Percentiles rank a stretch among this genome's conserved stretches.
Evolutionary conservation across 2,329 filamentous ascomycete species (phyloP).

Genomic region (Blumeriella jaapii): DNA sequence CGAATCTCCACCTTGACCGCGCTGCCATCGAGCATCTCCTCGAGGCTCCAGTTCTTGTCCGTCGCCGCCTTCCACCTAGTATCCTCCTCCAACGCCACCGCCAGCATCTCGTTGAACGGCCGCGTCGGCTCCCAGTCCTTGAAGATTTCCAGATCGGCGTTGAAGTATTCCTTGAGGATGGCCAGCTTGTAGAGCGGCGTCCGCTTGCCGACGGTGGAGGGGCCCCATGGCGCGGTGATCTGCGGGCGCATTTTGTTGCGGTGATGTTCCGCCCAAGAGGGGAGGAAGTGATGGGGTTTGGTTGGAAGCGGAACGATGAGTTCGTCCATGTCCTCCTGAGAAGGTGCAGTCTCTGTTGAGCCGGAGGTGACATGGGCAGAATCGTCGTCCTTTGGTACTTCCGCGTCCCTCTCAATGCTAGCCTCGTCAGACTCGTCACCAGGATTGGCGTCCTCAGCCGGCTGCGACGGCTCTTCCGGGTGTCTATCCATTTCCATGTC

Average conservation of each 20-base stretch:
- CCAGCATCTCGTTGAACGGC: slow-evolving; percentile 5
- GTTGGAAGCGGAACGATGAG: too few relatives aligned
- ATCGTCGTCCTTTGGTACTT: too few relatives aligned
- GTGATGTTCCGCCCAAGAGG: too few relatives aligned
- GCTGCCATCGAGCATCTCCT: slow-evolving; percentile 3
- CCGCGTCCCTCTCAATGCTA: too few relatives aligned
- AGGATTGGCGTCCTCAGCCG: too few relatives aligned
- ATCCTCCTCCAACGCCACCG: slow-evolving; percentile 8
- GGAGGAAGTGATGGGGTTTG: too few relatives aligned
- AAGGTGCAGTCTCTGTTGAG: not conserved
- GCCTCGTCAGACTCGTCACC: too few relatives aligned
- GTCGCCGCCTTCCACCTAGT: slow-evolving; percentile 6
- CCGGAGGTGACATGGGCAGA: too few relatives aligned
- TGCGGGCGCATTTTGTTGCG: not conserved
- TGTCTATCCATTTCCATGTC: not conserved
- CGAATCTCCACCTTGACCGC: not conserved
- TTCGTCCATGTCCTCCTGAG: not conserved
- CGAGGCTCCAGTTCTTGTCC: not conserved
- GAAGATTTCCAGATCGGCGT: slow-evolving; percentile 4
- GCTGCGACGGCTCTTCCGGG: not conserved
- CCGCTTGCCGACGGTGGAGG: not conserved
- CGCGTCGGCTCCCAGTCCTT: slow-evolving; percentile 5
- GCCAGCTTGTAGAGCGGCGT: not conserved
- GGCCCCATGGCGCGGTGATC: not conserved
- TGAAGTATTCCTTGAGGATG: not conserved